Evolutionary conservation across 768 basidiomycete species (phyloP).

Genomic region (Boletus insuetus): DNA sequence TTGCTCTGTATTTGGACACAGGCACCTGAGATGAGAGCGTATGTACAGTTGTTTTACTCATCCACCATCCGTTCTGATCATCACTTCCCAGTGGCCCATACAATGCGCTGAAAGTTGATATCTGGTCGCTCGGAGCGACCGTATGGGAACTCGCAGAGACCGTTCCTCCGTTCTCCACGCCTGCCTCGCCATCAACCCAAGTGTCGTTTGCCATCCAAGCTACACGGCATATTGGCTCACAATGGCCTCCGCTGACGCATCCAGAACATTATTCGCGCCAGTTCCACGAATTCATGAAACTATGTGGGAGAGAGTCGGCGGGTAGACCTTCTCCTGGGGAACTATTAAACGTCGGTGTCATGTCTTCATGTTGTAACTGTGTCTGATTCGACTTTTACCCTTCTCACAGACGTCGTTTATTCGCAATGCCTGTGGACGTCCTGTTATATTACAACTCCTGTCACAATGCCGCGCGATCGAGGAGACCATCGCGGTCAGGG

Average conservation of each 20-base stretch:
- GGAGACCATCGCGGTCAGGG: constrained; percentile 32
- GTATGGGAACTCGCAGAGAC: constrained; percentile 81
- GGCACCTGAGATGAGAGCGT: constrained; percentile 79
- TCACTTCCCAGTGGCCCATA: constrained; percentile 53
- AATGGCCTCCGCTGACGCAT: constrained; percentile 62
- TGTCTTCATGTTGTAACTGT: neutral
- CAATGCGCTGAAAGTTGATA: constrained; percentile 70
- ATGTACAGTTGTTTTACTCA: constrained; percentile 23
- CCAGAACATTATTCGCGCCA: constrained; percentile 61
- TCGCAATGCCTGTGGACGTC: constrained; percentile 64
- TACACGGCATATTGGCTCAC: constrained; percentile 43
- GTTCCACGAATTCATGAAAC: constrained; percentile 69
- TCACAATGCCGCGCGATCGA: constrained; percentile 68
- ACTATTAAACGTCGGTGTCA: constrained; percentile 51
- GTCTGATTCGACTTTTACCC: neutral
- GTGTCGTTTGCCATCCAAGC: constrained; percentile 39
- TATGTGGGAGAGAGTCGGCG: constrained; percentile 60
- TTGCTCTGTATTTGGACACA: constrained; percentile 7
- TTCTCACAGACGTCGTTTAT: constrained; percentile 55
- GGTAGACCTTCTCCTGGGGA: constrained; percentile 56
- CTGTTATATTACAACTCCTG: constrained; percentile 64
- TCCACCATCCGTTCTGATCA: constrained; percentile 4
- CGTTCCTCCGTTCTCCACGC: constrained; percentile 66
- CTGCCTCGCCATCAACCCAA: constrained; percentile 19
- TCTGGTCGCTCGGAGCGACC: constrained; percentile 82